A percentile compares a stretch with the other conserved stretches of the same genome.
phyloP scores from a whole-genome alignment of 192 early-diverging fungal species.

The Gaertneriomyces semiglobifer region DNA sequence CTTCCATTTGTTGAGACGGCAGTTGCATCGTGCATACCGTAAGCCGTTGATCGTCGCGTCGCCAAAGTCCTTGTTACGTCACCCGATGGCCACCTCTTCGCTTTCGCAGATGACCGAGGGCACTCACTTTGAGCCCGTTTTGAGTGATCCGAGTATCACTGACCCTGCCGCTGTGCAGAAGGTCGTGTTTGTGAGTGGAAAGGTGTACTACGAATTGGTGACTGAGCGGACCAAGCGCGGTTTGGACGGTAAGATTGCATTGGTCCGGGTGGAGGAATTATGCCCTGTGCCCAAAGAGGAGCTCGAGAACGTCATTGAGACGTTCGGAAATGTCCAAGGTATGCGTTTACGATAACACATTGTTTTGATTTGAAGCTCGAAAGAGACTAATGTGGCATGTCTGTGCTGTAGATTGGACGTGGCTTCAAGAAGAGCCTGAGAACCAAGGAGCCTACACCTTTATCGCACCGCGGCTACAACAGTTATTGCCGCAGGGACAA shows the following conservation, averaged over 20 bases:
- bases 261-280: constrained; percentile 89
- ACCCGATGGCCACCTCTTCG: constrained; percentile 59
- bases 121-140: constrained; percentile 79
- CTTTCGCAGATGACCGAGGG: constrained; percentile 81
- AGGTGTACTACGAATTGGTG: constrained; percentile 88
- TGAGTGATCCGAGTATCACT: constrained; percentile 57
- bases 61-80: constrained; percentile 51
- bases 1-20: constrained; percentile 92
- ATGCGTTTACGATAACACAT: constrained; percentile 4
- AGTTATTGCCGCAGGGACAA: constrained; percentile 59
- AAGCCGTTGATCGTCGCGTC: constrained; percentile 87
- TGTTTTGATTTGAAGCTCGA: not conserved
- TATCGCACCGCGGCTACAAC: constrained; percentile 78
- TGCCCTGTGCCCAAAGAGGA: constrained; percentile 83
- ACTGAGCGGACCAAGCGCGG: constrained; percentile 66
- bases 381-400: constrained; percentile 10
- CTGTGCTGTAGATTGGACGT: constrained; percentile 35
- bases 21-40: constrained; percentile 64
- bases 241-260: constrained; percentile 59
- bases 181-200: constrained; percentile 87
- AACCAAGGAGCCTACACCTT: constrained; percentile 88
- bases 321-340: constrained; percentile 61
- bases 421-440: constrained; percentile 84
- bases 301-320: constrained; percentile 57
- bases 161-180: constrained; percentile 46